These are phyloP conservation scores for Carnegiea gigantea DNA, from an alignment of 179 eudicot species.

Conservation along the genomic window DNA sequence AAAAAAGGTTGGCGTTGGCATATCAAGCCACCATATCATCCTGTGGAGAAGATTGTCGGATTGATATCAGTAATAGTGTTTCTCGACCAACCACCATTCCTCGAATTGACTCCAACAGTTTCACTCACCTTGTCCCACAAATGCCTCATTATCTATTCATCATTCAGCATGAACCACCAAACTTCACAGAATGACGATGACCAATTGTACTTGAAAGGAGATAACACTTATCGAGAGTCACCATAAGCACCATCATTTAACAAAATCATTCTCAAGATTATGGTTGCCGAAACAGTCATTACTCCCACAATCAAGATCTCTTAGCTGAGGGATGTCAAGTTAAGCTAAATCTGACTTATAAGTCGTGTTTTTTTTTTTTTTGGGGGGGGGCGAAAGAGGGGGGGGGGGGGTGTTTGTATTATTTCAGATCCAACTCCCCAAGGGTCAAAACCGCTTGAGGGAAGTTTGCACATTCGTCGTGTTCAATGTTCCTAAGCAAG, in stretches of 20 bases:
- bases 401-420: too few relatives aligned
- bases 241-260: neutral
- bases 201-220: too few relatives aligned
- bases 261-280: neutral
- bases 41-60: neutral
- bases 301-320: neutral
- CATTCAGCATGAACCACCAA: neutral
- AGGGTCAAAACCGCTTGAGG: too few relatives aligned
- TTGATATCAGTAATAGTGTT: neutral
- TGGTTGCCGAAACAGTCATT: neutral
- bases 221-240: neutral
- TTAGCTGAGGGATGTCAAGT: neutral
- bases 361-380: too few relatives aligned
- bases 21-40: neutral
- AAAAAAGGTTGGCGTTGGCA: neutral
- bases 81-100: neutral
- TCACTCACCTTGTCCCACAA: neutral
- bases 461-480: too few relatives aligned
- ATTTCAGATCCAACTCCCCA: too few relatives aligned
- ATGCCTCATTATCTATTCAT: neutral
- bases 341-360: too few relatives aligned
- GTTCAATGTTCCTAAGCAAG: neutral
- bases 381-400: too few relatives aligned
- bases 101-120: neutral
- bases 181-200: neutral